Conservation (phyloP, 805 yeast species). For the Nakazawaea wickerhamii region DNA sequence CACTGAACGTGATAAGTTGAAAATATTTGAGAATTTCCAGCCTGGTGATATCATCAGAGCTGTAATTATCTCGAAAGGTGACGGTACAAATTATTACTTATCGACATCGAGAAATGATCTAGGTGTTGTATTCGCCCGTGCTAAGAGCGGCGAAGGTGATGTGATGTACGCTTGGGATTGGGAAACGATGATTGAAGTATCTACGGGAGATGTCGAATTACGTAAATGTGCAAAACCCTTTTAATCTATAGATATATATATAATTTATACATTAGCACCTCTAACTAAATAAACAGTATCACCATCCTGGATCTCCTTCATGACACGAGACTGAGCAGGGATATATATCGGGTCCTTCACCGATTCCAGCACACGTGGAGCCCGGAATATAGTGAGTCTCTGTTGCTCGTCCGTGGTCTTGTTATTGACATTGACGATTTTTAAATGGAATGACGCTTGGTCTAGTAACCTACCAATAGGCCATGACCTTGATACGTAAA, state of each 20-base stretch:
- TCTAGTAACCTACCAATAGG: constrained; percentile 57
- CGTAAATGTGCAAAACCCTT: constrained; percentile 94
- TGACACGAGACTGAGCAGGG: constrained; percentile 35
- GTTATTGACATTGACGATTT: constrained; percentile 46
- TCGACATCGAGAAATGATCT: constrained; percentile 86
- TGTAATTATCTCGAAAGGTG: constrained; percentile 80
- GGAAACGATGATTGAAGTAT: constrained; percentile 86
- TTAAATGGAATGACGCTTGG: constrained; percentile 40
- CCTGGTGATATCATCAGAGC: constrained; percentile 95
- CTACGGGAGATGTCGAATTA: constrained; percentile 66
- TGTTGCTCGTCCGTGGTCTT: constrained; percentile 33
- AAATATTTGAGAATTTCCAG: constrained; percentile 68
- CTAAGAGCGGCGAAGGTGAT: constrained; percentile 63
- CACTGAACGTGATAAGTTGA: constrained; percentile 85
- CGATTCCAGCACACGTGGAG: constrained; percentile 21
- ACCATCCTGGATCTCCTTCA: constrained; percentile 38
- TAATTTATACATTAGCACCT: constrained; percentile 29
- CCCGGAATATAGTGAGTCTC: constrained; percentile 42
- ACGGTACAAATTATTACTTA: constrained; percentile 85
- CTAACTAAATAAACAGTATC: constrained; percentile 48
- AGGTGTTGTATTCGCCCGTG: constrained; percentile 88
- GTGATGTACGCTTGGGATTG: constrained; percentile 88
- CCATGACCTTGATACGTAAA: constrained; percentile 52
- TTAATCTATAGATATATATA: constrained; percentile 17
- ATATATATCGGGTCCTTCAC: constrained; percentile 24